phyloP scores from a whole-genome alignment of 1,284 basidiomycete genomes.

The Cryptococcus wingfieldii region DNA sequence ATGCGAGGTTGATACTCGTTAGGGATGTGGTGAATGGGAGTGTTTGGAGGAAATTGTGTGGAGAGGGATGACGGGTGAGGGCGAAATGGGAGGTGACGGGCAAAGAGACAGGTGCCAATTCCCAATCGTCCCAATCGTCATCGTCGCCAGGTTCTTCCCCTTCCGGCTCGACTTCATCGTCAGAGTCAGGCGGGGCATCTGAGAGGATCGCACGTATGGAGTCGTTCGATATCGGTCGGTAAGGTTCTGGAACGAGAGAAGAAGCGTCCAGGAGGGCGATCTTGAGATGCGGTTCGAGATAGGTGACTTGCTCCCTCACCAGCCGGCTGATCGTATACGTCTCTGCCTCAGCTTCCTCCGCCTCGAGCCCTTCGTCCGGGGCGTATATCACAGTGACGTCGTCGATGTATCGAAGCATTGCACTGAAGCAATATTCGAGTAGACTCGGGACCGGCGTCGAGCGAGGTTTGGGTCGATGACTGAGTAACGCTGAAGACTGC shows the following conservation, averaged over 20 bases:
- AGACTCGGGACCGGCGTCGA: conserved; percentile 8
- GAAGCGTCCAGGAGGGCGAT: conserved; percentile 16
- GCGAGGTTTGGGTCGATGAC: neutral
- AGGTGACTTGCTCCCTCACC: conserved; percentile 25
- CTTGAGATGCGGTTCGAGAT: conserved; percentile 32
- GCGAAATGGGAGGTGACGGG: conserved; percentile 18
- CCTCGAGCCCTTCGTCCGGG: neutral
- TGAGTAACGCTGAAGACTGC: conserved; percentile 5
- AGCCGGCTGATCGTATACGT: conserved; percentile 20
- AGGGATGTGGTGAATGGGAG: conserved; percentile 17
- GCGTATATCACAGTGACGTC: conserved; percentile 11
- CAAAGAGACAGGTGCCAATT: neutral
- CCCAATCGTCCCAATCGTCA: conserved; percentile 18
- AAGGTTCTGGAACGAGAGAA: conserved; percentile 12
- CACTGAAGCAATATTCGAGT: conserved; percentile 21
- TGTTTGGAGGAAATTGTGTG: conserved; percentile 22
- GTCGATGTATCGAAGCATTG: conserved; percentile 26
- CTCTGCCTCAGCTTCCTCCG: neutral
- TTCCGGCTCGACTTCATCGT: neutral
- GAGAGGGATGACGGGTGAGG: conserved; percentile 26
- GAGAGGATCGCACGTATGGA: conserved; percentile 19
- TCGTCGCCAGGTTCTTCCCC: neutral
- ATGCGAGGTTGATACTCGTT: conserved; percentile 35
- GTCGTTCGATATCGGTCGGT: conserved; percentile 16
- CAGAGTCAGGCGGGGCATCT: neutral